Conservation (phyloP, 2,329 filamentous ascomycete species). For the Aspergillus nomiae region DNA sequence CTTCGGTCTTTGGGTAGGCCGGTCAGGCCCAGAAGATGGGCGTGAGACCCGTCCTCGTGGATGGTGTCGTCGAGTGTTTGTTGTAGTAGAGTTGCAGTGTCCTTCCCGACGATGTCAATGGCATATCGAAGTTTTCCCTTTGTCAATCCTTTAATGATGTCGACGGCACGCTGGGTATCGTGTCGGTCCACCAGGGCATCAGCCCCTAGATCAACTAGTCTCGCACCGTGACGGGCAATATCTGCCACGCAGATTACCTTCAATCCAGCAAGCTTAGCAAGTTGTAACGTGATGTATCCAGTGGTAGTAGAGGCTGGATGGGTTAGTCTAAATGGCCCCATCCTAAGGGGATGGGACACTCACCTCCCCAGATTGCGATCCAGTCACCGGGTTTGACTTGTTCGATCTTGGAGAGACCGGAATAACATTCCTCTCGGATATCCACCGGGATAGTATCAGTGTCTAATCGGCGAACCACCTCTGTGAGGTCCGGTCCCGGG, state of each 20-base stretch:
- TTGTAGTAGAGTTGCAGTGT: conserved; percentile 62
- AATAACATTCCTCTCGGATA: conserved; percentile 64
- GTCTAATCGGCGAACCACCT: conserved; percentile 52
- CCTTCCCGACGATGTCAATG: conserved; percentile 67
- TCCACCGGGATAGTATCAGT: conserved; percentile 59
- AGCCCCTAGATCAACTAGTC: conserved; percentile 56
- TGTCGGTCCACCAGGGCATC: conserved; percentile 71
- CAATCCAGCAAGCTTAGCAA: conserved; percentile 67
- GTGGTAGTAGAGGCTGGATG: conserved; percentile 66
- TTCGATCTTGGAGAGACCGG: conserved; percentile 55
- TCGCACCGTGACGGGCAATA: conserved; percentile 64
- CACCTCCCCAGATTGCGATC: conserved; percentile 73
- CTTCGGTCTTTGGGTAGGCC: conserved; percentile 63
- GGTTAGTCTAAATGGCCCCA: conserved; percentile 11
- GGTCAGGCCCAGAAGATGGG: conserved; percentile 68
- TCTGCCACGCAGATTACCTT: conserved; percentile 69
- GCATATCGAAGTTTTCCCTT: conserved; percentile 64
- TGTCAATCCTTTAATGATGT: conserved; percentile 64
- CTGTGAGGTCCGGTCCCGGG: conserved; percentile 61
- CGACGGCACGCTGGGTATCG: conserved; percentile 65
- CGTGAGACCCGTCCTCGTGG: conserved; percentile 22
- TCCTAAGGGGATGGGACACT: conserved; percentile 17
- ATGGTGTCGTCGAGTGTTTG: conserved; percentile 47
- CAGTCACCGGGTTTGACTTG: conserved; percentile 65
- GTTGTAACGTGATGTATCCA: conserved; percentile 66